Evolutionary conservation across 2,329 filamentous ascomycete species (phyloP), one percentile per base, ranked within the genome.

Genomic region (Lachnellula hyalina): DNA sequence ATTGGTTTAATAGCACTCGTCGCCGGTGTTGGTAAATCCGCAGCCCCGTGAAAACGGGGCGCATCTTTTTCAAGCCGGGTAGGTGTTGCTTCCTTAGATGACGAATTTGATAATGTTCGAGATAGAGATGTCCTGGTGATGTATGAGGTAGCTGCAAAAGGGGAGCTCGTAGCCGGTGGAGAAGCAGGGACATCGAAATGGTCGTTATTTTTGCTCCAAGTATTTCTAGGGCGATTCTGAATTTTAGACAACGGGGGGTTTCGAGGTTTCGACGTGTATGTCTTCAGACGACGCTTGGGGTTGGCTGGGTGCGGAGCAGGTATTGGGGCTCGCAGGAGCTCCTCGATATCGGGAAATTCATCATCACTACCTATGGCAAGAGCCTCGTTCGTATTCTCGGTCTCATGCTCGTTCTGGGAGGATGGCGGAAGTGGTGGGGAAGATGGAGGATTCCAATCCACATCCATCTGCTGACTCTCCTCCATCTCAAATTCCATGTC

Each of bases 171-270:
- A 48, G 67, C 63, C 7, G 71, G 71, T 11, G 73, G 73, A 6
- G 73, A 75, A n/a, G 64, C 67, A 36, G 72, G 72, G 49, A 71
- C 63, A 54, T 74, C 66, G 50, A 72, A 73, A 15, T 72, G 59
- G 47, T 41, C 34, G 25, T 40, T 36, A 45, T 38, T 7, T 19
- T 21, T 41, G 12, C 38, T 46, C 19, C 21, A n/a, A 5, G 25
- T 41, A 25, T 40, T n/a, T n/a, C 47, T 34, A 23, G 51, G 40
- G 41, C 54, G 61, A 6, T 63, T 61, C 25, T 52, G 52, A 47
- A 63, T 35, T 55, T 55, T 67, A 8, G 57, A 55, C 7, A 65
- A 49, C 51, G 66, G 67, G 28, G 52, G 59, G 48, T 63, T 67
- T 36, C 59, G 63, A 3, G 32, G 51, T 53, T 62, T 67, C n/a